Base-by-base conservation (phyloP, 2,329 filamentous ascomycete species). In the Cadophora malorum region DNA sequence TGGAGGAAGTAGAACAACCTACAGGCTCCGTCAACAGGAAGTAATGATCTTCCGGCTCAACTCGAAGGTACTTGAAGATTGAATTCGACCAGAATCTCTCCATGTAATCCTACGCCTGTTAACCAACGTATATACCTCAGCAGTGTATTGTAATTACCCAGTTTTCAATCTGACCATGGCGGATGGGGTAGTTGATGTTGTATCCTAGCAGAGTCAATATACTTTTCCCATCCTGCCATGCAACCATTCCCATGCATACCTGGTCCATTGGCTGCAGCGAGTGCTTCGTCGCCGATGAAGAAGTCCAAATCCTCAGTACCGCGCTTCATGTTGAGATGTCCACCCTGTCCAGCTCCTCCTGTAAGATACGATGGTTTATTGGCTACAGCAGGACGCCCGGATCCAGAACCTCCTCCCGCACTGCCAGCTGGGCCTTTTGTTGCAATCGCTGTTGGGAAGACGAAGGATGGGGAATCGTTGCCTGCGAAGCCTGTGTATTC, bases 81-180 rank as follows among this genome's bases (percentile, higher is more conserved):
- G 96, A 99, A 84, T 98, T 98, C 74, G 96, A 98, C 96, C 96
- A 99, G 84, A 98, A 99, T 71, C 96, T 91, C 81, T 99, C 96
- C 96, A 99, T 99, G 77, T 97, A 93, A 82, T 99, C 96, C 92
- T 96, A 74, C 6, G 69, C 65, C 70, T 55, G 41, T 72, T 67
- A 73, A 28, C 21, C 21, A 33, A 33, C 21, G 74, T 64, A 71
- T 38, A n/a, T 14, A 4, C 31, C 12, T 9, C 49, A n/a, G 25
- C 23, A 6, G 12, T 9, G 10, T 7, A 23, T 52, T 50, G 16
- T 9, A 45, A 35, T 67, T 84, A 96, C 92, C 96, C 96, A 99
- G 79, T 99, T 98, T 83, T 99, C 96, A 80, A 99, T 93, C 84
- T 99, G 96, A 60, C 96, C 96, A 79, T 99, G 96, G 73, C 96